Evolutionary conservation across 148 eudicot species (phyloP), one percentile per base, ranked within the genome.

Genomic region (Hydrangea macrophylla): DNA sequence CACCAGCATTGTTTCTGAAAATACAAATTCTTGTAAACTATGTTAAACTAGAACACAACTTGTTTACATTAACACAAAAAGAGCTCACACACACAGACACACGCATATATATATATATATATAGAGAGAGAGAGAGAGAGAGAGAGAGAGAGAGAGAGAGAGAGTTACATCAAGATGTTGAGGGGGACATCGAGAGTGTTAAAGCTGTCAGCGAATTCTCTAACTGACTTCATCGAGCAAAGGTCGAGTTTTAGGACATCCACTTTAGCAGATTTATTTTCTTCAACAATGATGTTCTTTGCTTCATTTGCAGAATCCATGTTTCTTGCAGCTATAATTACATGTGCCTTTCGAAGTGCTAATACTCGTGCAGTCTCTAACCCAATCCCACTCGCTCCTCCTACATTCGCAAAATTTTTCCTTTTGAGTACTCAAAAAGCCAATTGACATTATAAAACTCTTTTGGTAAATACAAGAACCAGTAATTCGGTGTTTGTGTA

Each of bases 301-400:
- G 94, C 90, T 75, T 84, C 82, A 59, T 79, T 83, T 42, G 92
- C 97, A 48, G 94, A 88, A 2, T 84, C 81, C 55, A 78, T 56
- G 56, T 91, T 91, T 69, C 97, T 86, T 22, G 86, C 92, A 8
- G 82, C 97, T 12, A 91, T 86, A 2, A 91, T 45, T 1, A 91
- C 92, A 61, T 85, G 97, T 1, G 83, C 91, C 27, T 80, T 81
- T 26, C 97, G 70, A 25, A 84, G 79, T 3, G 90, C 92, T 61
- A 91, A 72, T 6, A 88, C 92, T 76, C 95, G 84, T 67, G 90
- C 76, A 0, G 97, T 86, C 81, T 91, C 97, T 33, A 86, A 69
- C 18, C 97, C 97, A 39, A 91, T 88, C 25, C 97, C 95, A 68
- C 92, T 86, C n/a, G 95, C 86, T 53, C 95, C 97, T 61, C 97